Evolutionary conservation across 768 basidiomycete species (phyloP), one percentile per base, ranked within the genome.

Genomic region (Leccinum variicolor): DNA sequence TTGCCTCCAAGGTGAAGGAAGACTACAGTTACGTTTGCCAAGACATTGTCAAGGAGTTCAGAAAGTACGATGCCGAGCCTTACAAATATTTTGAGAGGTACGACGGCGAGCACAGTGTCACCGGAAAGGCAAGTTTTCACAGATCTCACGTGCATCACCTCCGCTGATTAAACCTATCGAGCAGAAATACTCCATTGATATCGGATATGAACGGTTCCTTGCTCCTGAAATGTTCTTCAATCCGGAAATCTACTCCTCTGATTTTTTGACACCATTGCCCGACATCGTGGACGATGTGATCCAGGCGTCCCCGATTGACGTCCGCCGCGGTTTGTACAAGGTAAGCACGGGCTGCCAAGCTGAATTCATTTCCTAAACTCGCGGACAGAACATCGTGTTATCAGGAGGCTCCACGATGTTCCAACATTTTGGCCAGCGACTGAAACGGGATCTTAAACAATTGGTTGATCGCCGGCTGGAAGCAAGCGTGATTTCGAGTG

Each of bases 201-300:
- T 99, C 57, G 97, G 97, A 19, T 98, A 98, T 74, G 97, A 98
- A 73, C 93, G 97, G 25, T 99, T 99, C 84, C 86, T 98, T 53
- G 97, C 96, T 6, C 95, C 97, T 6, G 97, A 98, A 74, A 97
- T 98, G 67, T 98, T 98, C 79, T 98, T 98, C 83, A 98, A 98
- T 77, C 97, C 97, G 14, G 96, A 99, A 74, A 98, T 99, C 64
- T 91, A 90, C 73, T 97, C 94, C 0, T 95, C 93, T 41, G 96
- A 98, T 73, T 98, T 98, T 81, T 74, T 99, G 61, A 98, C 95
- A 5, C 97, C 97, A 9, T 82, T 99, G 4, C 94, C 97, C 0
- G 86, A 96, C 60, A 92, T 98, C 54, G 97, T 98, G 55, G 97
- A 99, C 66, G 86, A 87, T 56, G 95, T 97, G 54, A 98, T 99